Percentiles rank a stretch among this genome's conserved stretches.
Evolutionary conservation across 768 basidiomycete genomes (phyloP).

Genomic region (Boletus subcaerulescens): DNA sequence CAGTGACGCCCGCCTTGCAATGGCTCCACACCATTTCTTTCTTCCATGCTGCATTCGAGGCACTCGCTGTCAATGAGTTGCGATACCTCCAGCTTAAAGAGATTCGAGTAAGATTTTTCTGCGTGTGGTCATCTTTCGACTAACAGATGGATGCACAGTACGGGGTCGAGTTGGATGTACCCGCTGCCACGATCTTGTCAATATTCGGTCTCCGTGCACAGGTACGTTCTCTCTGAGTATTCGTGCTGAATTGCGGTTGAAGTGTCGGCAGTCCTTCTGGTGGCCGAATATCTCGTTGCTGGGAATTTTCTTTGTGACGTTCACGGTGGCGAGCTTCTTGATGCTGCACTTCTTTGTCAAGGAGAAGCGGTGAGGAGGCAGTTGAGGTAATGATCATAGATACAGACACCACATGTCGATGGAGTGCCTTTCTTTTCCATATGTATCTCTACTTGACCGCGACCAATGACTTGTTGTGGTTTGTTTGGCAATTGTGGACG

Average conservation of each 20-base stretch:
- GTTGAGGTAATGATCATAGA: slow-evolving; percentile 2
- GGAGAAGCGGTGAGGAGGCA: slow-evolving; percentile 48
- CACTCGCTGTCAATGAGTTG: slow-evolving; percentile 95
- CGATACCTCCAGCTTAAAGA: slow-evolving; percentile 92
- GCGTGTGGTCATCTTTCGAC: not conserved
- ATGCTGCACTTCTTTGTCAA: slow-evolving; percentile 87
- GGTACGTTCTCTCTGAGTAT: slow-evolving; percentile 36
- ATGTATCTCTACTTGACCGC: not conserved
- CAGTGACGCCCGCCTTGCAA: slow-evolving; percentile 63
- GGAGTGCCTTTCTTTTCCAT: not conserved
- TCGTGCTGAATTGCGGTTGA: slow-evolving; percentile 6
- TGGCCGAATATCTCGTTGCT: slow-evolving; percentile 92
- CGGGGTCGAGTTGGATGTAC: slow-evolving; percentile 94
- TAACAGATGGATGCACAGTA: slow-evolving; percentile 53
- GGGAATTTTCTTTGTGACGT: slow-evolving; percentile 80
- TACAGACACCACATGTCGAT: not conserved
- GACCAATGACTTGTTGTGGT: slow-evolving; percentile 6
- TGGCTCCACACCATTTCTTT: slow-evolving; percentile 94
- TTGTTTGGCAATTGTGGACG: slow-evolving; percentile 18
- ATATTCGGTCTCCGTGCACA: slow-evolving; percentile 91
- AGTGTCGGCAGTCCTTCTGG: slow-evolving; percentile 78
- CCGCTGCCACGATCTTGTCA: slow-evolving; percentile 92
- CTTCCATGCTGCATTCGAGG: slow-evolving; percentile 99
- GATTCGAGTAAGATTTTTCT: slow-evolving; percentile 59
- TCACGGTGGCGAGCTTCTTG: slow-evolving; percentile 74